These are phyloP conservation scores for Daldinia caldariorum DNA, from an alignment of 495 filamentous ascomycete species.

Conservation along the genomic window DNA sequence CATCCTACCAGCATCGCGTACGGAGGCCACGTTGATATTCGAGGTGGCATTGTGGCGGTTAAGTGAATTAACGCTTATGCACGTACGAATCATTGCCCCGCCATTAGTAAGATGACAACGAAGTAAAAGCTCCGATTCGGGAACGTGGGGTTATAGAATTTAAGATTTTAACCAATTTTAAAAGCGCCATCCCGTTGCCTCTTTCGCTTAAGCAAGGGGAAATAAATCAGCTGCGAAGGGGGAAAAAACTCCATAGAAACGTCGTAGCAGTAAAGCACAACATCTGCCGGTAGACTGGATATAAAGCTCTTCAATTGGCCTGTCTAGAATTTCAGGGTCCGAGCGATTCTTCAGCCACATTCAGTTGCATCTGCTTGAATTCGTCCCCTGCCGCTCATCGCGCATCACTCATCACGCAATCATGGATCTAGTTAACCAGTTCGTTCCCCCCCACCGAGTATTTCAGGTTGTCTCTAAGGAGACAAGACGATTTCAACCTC, in stretches of 20 bases:
- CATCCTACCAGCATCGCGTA: conserved; percentile 13
- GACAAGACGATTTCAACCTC: conserved; percentile 15
- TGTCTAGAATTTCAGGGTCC: conserved; percentile 6
- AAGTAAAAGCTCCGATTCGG: conserved; percentile 55
- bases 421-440: conserved; percentile 91
- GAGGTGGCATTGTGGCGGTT: conserved; percentile 14
- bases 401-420: conserved; percentile 16
- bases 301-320: conserved; percentile 21
- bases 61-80: conserved; percentile 12
- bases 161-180: conserved; percentile 37
- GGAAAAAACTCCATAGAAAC: conserved; percentile 3
- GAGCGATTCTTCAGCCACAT: conserved; percentile 3
- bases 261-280: conserved; percentile 1
- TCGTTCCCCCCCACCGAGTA: conserved; percentile 53
- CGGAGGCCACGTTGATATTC: conserved; percentile 30
- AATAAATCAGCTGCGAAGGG: not conserved
- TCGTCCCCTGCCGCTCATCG: not conserved
- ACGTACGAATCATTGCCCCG: not conserved
- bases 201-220: conserved; percentile 23
- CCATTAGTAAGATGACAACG: conserved; percentile 23
- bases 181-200: conserved; percentile 37
- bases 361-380: not conserved
- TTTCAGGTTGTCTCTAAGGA: conserved; percentile 12
- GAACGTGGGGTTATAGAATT: conserved; percentile 53
- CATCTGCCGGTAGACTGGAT: conserved; percentile 6